Evolutionary conservation across 768 basidiomycete species (phyloP).

Genomic region (Mycena metata): DNA sequence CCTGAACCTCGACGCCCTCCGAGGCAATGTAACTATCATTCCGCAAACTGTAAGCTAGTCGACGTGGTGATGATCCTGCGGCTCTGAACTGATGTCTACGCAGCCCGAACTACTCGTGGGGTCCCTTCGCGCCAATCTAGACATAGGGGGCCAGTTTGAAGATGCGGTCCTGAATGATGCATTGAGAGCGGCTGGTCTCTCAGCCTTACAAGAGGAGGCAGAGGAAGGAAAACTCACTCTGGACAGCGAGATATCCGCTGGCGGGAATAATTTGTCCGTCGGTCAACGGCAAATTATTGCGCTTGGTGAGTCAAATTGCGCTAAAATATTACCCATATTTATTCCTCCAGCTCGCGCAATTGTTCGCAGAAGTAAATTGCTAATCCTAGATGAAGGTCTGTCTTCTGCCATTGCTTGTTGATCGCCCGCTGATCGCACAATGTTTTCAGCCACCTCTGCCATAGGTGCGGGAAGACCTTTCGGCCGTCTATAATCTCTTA

Average conservation of each 20-base stretch:
- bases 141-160: conserved; percentile 59
- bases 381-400: conserved; percentile 68
- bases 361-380: conserved; percentile 66
- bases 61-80: no score
- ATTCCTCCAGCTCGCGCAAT: conserved; percentile 55
- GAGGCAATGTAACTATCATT: conserved; percentile 72
- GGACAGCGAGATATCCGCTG: conserved; percentile 59
- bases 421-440: background rate
- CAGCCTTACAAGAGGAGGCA: conserved; percentile 16
- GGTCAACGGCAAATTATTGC: conserved; percentile 54
- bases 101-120: conserved; percentile 56
- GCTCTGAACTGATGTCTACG: background rate
- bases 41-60: conserved; percentile 57
- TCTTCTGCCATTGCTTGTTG: background rate
- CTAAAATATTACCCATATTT: no score
- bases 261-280: conserved; percentile 58
- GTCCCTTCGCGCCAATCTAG: conserved; percentile 58
- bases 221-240: conserved; percentile 44
- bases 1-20: conserved; percentile 68
- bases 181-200: conserved; percentile 51
- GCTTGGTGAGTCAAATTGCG: conserved; percentile 38
- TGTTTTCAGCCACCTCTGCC: conserved; percentile 17
- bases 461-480: background rate
- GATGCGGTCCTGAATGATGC: conserved; percentile 54
- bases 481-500: background rate